phyloP scores from a whole-genome alignment of 2,329 filamentous ascomycete species.

The Neonectria punicea region DNA sequence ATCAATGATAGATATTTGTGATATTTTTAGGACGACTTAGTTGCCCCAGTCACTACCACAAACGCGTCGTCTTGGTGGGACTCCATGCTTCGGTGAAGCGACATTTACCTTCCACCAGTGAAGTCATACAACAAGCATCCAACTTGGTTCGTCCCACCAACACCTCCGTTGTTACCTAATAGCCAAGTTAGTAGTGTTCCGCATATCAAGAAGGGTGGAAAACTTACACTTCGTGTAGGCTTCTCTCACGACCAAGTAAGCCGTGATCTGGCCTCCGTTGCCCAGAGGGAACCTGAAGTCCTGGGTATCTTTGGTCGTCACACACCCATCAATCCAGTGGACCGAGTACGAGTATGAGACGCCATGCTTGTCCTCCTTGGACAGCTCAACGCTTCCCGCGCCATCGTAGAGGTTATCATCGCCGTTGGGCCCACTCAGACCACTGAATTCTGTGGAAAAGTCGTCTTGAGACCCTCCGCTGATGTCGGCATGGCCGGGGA shows the following conservation, averaged over 20 bases:
- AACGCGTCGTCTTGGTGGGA: neutral
- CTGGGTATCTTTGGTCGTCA: constrained; percentile 26
- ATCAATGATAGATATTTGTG: too few species aligned
- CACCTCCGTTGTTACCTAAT: constrained; percentile 17
- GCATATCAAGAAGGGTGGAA: neutral
- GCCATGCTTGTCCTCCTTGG: constrained; percentile 19
- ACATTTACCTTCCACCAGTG: constrained; percentile 3
- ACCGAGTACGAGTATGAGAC: constrained; percentile 32
- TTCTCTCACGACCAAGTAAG: constrained; percentile 34
- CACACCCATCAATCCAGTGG: constrained; percentile 33
- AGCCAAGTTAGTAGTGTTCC: neutral
- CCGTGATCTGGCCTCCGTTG: constrained; percentile 26
- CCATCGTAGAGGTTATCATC: constrained; percentile 5
- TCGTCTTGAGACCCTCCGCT: constrained; percentile 17
- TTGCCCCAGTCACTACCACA: too few species aligned
- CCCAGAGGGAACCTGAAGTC: constrained; percentile 33
- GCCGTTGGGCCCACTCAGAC: neutral
- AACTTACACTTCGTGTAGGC: constrained; percentile 37
- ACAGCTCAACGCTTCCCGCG: constrained; percentile 1
- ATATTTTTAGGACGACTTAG: too few species aligned
- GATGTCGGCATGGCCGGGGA: constrained; percentile 32
- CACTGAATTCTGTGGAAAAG: constrained; percentile 12
- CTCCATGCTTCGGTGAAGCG: neutral
- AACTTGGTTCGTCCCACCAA: constrained; percentile 18
- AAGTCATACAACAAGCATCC: constrained; percentile 22